Evolutionary conservation across 768 basidiomycete genomes (phyloP).

Genomic region (Xerocomus spinulosus): DNA sequence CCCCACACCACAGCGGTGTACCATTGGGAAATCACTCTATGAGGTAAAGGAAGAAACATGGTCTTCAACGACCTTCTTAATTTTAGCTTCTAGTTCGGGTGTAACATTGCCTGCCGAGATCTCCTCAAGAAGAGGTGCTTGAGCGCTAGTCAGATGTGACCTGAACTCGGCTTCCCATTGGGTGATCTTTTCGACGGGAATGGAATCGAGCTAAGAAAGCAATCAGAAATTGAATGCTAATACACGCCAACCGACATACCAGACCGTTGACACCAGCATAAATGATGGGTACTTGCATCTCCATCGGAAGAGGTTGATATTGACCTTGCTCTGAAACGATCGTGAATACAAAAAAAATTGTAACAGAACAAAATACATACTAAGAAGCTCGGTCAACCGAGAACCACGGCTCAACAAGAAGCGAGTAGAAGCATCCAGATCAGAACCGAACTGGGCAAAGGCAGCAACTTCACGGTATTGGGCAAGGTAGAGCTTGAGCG

Average conservation of each 20-base stretch:
- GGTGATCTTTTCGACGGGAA: conserved; percentile 93
- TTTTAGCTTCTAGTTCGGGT: conserved; percentile 86
- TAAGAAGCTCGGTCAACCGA: conserved; percentile 94
- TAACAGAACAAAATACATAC: conserved; percentile 37
- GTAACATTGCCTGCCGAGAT: conserved; percentile 82
- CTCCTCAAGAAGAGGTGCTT: conserved; percentile 74
- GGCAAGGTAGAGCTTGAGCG: conserved; percentile 98
- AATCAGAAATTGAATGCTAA: not conserved
- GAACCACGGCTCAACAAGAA: conserved; percentile 98
- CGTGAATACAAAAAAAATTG: conserved; percentile 7
- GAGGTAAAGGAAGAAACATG: conserved; percentile 79
- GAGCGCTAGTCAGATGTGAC: conserved; percentile 71
- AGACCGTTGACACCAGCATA: conserved; percentile 99
- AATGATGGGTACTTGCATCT: conserved; percentile 97
- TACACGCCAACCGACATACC: conserved; percentile 39
- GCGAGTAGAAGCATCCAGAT: conserved; percentile 98
- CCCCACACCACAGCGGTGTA: conserved; percentile 13
- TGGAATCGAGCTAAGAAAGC: conserved; percentile 73
- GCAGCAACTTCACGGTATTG: conserved; percentile 99
- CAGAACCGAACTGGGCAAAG: conserved; percentile 99
- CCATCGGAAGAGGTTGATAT: conserved; percentile 91
- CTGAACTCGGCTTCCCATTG: conserved; percentile 94
- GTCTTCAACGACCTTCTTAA: conserved; percentile 92
- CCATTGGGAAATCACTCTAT: conserved; percentile 30
- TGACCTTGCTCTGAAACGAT: conserved; percentile 83